Conservation (phyloP, 306 rosid genomes). For the Vigna unguiculata region DNA sequence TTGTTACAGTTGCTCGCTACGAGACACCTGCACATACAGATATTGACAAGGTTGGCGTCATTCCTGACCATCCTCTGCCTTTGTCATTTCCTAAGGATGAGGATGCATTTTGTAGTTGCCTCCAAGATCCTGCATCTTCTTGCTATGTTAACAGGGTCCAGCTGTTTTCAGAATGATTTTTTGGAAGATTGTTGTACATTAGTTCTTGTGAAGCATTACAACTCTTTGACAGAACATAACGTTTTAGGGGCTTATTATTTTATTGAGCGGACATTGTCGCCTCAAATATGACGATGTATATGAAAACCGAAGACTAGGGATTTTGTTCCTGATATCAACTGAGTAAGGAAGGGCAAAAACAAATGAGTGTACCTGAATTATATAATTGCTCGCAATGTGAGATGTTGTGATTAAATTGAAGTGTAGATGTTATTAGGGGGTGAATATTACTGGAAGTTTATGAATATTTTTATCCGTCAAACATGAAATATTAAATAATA, state of each 20-base stretch:
- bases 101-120: conserved; percentile 85
- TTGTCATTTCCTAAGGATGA: conserved; percentile 83
- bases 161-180: conserved; percentile 70
- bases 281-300: background rate
- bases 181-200: background rate
- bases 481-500: background rate
- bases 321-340: background rate
- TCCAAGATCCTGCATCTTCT: conserved; percentile 82
- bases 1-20: conserved; percentile 92
- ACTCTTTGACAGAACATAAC: conserved; percentile 32
- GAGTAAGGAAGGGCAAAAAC: background rate
- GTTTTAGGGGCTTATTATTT: conserved; percentile 9
- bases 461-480: background rate
- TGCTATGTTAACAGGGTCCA: conserved; percentile 74
- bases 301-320: background rate
- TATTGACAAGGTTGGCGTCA: conserved; percentile 92
- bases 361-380: background rate
- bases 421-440: background rate
- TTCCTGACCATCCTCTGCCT: conserved; percentile 94
- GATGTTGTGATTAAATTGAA: background rate
- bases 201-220: conserved; percentile 24
- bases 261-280: conserved; percentile 16
- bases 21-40: conserved; percentile 94
- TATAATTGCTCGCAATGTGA: background rate
- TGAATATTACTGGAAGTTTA: background rate